A percentile compares a stretch with the other conserved stretches of the same genome.
Evolutionary conservation across 305 asterid genomes (phyloP).

Genomic region (Fraxinus dipetala): DNA sequence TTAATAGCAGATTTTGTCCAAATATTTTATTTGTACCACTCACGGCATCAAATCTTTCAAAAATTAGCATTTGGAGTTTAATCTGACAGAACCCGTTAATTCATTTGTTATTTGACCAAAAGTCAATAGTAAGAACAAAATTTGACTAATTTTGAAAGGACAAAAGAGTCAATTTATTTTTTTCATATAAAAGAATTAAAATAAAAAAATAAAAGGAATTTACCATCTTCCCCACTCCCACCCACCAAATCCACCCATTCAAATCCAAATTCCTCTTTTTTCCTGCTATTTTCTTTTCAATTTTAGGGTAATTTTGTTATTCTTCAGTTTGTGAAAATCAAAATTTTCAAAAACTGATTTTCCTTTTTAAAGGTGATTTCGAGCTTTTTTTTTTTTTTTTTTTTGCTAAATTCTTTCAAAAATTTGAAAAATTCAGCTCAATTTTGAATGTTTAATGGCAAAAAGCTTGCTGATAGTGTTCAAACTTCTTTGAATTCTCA

Average conservation of each 20-base stretch:
- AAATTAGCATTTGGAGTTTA: too few relatives aligned
- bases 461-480: neutral
- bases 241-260: too few relatives aligned
- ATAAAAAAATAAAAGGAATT: too few relatives aligned
- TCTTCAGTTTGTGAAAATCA: slow-evolving; percentile 28
- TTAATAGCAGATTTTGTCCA: too few relatives aligned
- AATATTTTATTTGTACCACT: too few relatives aligned
- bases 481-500: neutral
- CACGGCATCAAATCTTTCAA: neutral
- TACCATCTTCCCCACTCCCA: too few relatives aligned
- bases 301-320: slow-evolving; percentile 29
- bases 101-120: neutral
- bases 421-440: slow-evolving; percentile 23
- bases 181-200: too few relatives aligned
- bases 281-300: slow-evolving; percentile 20
- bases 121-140: neutral
- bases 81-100: neutral
- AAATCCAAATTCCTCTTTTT: slow-evolving; percentile 22
- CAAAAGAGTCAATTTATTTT: too few relatives aligned
- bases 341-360: slow-evolving; percentile 28
- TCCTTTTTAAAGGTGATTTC: slow-evolving; percentile 28
- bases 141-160: neutral
- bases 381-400: slow-evolving; percentile 15
- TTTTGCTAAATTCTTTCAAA: slow-evolving; percentile 33
- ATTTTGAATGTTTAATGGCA: slow-evolving; percentile 19